Evolutionary conservation across 2,329 filamentous ascomycete species (phyloP), one percentile per base, ranked within the genome.

Genomic region (Emergomyces pasteurianus): DNA sequence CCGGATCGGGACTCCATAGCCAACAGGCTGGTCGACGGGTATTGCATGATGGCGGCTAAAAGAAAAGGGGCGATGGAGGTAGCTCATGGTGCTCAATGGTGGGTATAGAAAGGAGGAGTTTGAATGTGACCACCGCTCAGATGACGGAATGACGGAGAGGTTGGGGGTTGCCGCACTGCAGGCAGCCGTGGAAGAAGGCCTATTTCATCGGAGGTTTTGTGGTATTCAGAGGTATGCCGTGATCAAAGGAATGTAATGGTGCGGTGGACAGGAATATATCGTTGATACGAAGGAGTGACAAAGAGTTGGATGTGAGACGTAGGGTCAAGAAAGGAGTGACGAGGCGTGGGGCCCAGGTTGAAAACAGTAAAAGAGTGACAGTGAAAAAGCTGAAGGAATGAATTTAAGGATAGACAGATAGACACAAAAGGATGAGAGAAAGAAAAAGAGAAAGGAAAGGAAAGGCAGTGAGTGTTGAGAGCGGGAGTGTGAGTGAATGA

Each of bases 11-110:
- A 71, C 69, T 50, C 73, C 73, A 59, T 69, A 73, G 56, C 66
- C 65, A 60, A 74, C 65, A 38, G 70, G 64, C 57, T 75, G 73
- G 38, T 75, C 73, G 65, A 75, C 69, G 36, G 72, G 72, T 18
- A 75, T 64, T 16, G 68, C 70, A 43, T 69, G 63, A 65, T 74
- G 71, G 60, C 68, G 67, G 42, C 68, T 63, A 58, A 72, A 75
- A 47, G 68, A 66, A 66, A 73, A 76, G 58, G 74, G 68, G 52
- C 72, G 71, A 59, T 74, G 72, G 18, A 73, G 68, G 60, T 72
- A 75, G 58, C 71, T 75, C 74, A 75, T 75, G 64, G 60, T 64
- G 66, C 58, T 56, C 36, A 40, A 28, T 31, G 54, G 61, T 54
- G 43, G 40, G 55, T 61, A 43, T 58, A 62, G 59, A 61, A 59